Evolutionary conservation across 1,139 yeast genomes (phyloP).

Genomic region (Taphrina sp.): DNA sequence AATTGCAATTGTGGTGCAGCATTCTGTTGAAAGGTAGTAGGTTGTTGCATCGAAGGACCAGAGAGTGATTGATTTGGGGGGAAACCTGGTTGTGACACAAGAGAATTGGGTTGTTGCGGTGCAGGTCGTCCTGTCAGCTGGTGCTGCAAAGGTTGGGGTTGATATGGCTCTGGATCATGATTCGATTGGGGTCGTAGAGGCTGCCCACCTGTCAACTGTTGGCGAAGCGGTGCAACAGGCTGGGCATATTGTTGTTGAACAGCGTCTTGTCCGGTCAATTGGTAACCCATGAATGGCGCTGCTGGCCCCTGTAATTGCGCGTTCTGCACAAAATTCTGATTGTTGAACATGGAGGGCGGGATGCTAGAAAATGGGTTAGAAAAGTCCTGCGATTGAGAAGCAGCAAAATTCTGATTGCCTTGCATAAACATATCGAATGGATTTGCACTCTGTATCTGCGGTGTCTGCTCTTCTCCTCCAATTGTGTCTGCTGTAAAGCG

Average conservation of each 20-base stretch:
- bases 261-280: slow-evolving; percentile 15
- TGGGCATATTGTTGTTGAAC: slow-evolving; percentile 35
- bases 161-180: slow-evolving; percentile 38
- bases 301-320: slow-evolving; percentile 24
- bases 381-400: slow-evolving; percentile 35
- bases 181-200: slow-evolving; percentile 37
- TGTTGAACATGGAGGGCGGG: slow-evolving; percentile 27
- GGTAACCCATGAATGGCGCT: slow-evolving; percentile 24
- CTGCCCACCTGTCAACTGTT: slow-evolving; percentile 41
- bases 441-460: slow-evolving; percentile 45
- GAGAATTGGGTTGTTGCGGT: slow-evolving; percentile 37
- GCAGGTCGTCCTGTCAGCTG: slow-evolving; percentile 38
- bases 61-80: slow-evolving; percentile 39
- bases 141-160: slow-evolving; percentile 38
- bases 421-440: slow-evolving; percentile 43
- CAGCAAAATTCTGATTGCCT: slow-evolving; percentile 46
- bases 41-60: slow-evolving; percentile 40
- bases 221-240: slow-evolving; percentile 38
- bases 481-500: slow-evolving; percentile 51
- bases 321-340: slow-evolving; percentile 34
- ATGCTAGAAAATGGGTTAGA: slow-evolving; percentile 36
- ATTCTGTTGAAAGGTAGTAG: slow-evolving; percentile 34
- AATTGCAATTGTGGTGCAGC: slow-evolving; percentile 36
- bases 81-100: slow-evolving; percentile 18
- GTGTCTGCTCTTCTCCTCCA: slow-evolving; percentile 53